These are phyloP conservation scores for Phytophthora cactorum DNA, from an alignment of 352 stramenopile species.

Conservation along the genomic window DNA sequence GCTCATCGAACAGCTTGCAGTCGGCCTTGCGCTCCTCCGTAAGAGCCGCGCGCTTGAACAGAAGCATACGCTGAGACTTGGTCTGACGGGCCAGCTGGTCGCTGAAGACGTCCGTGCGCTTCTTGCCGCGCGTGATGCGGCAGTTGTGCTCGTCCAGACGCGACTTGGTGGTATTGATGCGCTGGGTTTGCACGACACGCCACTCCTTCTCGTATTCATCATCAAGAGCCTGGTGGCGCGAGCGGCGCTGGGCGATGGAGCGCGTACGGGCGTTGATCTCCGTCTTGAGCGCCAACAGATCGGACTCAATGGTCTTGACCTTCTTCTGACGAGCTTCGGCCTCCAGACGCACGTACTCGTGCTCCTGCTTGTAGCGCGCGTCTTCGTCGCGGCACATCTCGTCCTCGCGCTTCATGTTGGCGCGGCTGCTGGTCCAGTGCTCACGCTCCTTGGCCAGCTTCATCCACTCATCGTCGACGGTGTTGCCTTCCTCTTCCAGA, in stretches of 20 bases:
- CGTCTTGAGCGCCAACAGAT: conserved; percentile 78
- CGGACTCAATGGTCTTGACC: conserved; percentile 80
- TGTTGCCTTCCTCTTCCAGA: conserved; percentile 83
- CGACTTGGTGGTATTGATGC: conserved; percentile 63
- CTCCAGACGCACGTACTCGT: conserved; percentile 82
- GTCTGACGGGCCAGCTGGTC: conserved; percentile 82
- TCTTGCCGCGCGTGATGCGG: conserved; percentile 80
- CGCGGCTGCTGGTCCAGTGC: conserved; percentile 87
- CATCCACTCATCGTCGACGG: conserved; percentile 89
- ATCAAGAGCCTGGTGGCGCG: conserved; percentile 76
- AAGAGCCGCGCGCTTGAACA: conserved; percentile 87
- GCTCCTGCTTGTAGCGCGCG: conserved; percentile 83
- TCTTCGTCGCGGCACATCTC: conserved; percentile 89
- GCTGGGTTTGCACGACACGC: conserved; percentile 72
- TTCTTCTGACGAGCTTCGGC: conserved; percentile 83
- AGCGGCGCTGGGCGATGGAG: conserved; percentile 77
- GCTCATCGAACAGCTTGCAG: conserved; percentile 81
- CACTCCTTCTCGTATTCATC: conserved; percentile 88
- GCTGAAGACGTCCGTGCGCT: conserved; percentile 83
- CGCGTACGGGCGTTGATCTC: conserved; percentile 77
- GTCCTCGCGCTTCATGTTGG: conserved; percentile 91
- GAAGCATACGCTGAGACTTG: conserved; percentile 85
- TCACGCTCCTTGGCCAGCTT: conserved; percentile 90
- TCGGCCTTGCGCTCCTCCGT: conserved; percentile 87
- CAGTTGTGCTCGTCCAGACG: conserved; percentile 73